A percentile compares a stretch with the other conserved stretches of the same genome.
Conservation (phyloP, 2,329 filamentous ascomycete species). For the Ceratocystis harringtonii region DNA sequence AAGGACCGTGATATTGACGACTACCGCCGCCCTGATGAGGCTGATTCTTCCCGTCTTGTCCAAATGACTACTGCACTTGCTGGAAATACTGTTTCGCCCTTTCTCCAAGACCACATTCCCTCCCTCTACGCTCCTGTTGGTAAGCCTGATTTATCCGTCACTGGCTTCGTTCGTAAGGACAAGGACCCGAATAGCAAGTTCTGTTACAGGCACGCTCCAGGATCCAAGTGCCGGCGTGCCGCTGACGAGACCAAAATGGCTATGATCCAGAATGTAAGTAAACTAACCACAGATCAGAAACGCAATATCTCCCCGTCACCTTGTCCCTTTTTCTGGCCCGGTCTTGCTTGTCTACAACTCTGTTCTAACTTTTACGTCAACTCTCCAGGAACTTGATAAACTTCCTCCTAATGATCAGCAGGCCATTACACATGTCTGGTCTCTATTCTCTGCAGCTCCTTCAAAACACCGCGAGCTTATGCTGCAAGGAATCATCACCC, state of each 20-base stretch:
- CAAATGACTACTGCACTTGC: slow-evolving; percentile 53
- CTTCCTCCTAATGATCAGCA: slow-evolving; percentile 78
- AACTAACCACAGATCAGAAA: not conserved
- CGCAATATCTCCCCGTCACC: not conserved
- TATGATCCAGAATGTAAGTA: slow-evolving; percentile 66
- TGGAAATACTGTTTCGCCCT: slow-evolving; percentile 68
- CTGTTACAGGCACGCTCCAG: slow-evolving; percentile 89
- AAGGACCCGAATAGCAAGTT: slow-evolving; percentile 67
- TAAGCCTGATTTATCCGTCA: slow-evolving; percentile 29
- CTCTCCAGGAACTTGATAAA: slow-evolving; percentile 56
- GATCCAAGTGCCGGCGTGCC: slow-evolving; percentile 82
- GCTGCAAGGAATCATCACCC: slow-evolving; percentile 87
- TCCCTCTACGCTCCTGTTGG: slow-evolving; percentile 71
- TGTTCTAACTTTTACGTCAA: not conserved
- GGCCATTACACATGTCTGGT: slow-evolving; percentile 95
- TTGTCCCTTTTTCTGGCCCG: not conserved
- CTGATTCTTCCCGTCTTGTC: slow-evolving; percentile 28
- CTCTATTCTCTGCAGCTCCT: slow-evolving; percentile 87
- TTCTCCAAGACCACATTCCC: slow-evolving; percentile 81
- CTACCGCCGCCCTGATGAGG: slow-evolving; percentile 12
- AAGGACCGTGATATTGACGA: slow-evolving; percentile 8
- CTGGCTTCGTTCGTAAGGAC: slow-evolving; percentile 23
- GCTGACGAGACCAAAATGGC: slow-evolving; percentile 96
- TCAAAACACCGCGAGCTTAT: slow-evolving; percentile 89
- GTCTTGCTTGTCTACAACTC: not conserved